Evolutionary conservation across 208 protist genomes (phyloP).

Genomic region (Acanthamoeba sp.): DNA sequence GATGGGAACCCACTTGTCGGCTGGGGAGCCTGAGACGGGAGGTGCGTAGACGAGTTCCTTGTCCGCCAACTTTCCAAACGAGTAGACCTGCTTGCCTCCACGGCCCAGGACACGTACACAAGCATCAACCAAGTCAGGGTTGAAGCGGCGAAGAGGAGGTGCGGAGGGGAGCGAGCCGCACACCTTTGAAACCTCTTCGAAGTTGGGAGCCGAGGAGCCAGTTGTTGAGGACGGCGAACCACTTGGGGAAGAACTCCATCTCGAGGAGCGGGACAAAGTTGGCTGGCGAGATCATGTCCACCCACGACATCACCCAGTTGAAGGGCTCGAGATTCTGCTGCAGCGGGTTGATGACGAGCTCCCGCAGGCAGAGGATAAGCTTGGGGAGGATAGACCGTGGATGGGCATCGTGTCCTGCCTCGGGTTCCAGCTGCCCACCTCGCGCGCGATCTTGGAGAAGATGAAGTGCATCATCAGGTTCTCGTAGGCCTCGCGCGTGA

Average conservation of each 20-base stretch:
- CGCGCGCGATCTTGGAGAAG: constrained; percentile 66
- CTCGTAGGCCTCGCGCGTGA: constrained; percentile 56
- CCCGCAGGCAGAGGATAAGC: constrained; percentile 65
- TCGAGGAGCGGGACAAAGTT: constrained; percentile 72
- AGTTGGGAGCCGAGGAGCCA: constrained; percentile 76
- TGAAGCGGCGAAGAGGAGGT: too few species aligned
- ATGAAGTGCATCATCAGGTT: constrained; percentile 74
- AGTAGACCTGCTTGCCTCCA: constrained; percentile 77
- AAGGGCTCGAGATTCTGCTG: constrained; percentile 72
- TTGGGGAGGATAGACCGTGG: constrained; percentile 77
- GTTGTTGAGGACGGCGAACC: constrained; percentile 67
- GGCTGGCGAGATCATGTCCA: constrained; percentile 41
- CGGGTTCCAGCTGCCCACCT: constrained; percentile 76
- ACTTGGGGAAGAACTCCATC: constrained; percentile 80
- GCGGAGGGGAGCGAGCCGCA: too few species aligned
- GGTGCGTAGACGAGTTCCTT: constrained; percentile 68
- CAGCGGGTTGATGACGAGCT: constrained; percentile 71
- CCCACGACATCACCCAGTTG: constrained; percentile 75
- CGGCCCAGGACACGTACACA: not conserved
- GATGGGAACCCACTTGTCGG: constrained; percentile 32
- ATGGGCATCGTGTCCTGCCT: constrained; percentile 72
- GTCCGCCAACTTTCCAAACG: constrained; percentile 69
- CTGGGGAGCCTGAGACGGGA: not conserved
- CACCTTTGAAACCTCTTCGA: constrained; percentile 63
- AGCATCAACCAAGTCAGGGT: not conserved